phyloP scores from a whole-genome alignment of 1,284 basidiomycete genomes.

The Irpex sp. region DNA sequence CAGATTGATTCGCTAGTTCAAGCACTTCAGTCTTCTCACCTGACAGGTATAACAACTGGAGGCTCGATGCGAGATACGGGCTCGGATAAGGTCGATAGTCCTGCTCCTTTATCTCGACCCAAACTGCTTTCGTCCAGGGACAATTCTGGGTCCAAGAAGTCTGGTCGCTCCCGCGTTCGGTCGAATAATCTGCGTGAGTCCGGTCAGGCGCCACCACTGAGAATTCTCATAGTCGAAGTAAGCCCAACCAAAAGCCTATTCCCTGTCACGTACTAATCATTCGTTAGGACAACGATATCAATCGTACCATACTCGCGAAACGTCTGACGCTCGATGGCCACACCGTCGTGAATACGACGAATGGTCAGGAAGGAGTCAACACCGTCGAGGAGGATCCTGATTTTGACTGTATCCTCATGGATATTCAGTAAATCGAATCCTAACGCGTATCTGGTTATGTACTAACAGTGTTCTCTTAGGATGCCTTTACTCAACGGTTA shows the following conservation, averaged over 20 bases:
- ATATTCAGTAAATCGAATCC: conserved; percentile 62
- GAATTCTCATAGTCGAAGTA: conserved; percentile 74
- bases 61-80: not conserved
- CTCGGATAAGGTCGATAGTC: not conserved
- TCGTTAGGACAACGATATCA: conserved; percentile 71
- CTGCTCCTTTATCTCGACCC: not conserved
- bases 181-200: conserved; percentile 3
- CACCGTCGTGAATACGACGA: conserved; percentile 62
- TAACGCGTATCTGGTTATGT: not conserved
- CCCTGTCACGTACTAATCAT: not conserved
- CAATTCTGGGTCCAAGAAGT: conserved; percentile 1
- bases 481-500: conserved; percentile 86
- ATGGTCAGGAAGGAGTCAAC: conserved; percentile 77
- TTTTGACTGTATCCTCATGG: conserved; percentile 82
- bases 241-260: conserved; percentile 7
- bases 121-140: not conserved
- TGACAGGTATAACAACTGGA: not conserved
- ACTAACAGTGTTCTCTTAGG: conserved; percentile 31
- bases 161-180: not conserved
- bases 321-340: conserved; percentile 70
- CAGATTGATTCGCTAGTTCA: conserved; percentile 71
- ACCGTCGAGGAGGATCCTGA: conserved; percentile 55
- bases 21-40: conserved; percentile 39
- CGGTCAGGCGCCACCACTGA: conserved; percentile 32
- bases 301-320: conserved; percentile 71